Conservation (phyloP, 495 filamentous ascomycete genomes). For the Viridothelium virens region DNA sequence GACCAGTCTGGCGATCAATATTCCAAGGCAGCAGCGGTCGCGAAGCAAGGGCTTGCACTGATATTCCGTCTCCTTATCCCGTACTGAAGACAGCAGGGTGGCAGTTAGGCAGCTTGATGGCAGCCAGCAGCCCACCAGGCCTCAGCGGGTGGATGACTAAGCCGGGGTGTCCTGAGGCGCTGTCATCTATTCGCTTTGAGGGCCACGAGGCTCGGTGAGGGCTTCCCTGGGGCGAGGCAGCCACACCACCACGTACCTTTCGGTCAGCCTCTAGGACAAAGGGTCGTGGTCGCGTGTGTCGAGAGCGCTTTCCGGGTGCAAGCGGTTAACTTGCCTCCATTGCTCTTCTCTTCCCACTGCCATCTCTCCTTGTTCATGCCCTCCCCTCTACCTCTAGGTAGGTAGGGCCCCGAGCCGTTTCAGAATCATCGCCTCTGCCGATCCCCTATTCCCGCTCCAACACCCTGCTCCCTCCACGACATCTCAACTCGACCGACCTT, state of each 20-base stretch:
- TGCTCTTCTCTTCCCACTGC: neutral
- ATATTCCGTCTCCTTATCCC: too few species aligned
- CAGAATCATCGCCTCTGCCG: conserved; percentile 10
- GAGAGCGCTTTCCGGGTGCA: conserved; percentile 9
- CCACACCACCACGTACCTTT: too few species aligned
- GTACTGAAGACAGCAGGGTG: too few species aligned
- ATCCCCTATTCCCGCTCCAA: conserved; percentile 13
- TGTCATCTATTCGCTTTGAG: too few species aligned
- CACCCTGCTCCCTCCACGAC: neutral
- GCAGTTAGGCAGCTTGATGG: too few species aligned
- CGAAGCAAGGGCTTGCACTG: too few species aligned
- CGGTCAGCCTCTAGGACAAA: neutral
- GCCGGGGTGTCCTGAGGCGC: neutral
- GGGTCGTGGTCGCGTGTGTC: neutral
- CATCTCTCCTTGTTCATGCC: neutral
- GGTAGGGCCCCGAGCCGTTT: conserved; percentile 3
- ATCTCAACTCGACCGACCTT: neutral
- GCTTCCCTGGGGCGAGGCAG: too few species aligned
- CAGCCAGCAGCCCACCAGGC: neutral
- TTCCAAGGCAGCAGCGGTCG: too few species aligned
- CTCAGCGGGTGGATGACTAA: neutral
- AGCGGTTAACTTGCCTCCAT: neutral
- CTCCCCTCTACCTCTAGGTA: neutral
- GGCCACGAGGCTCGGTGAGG: too few species aligned
- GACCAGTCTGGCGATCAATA: too few species aligned